These are phyloP conservation scores for Chiua virens DNA, from an alignment of 768 basidiomycete species.

Conservation along the genomic window DNA sequence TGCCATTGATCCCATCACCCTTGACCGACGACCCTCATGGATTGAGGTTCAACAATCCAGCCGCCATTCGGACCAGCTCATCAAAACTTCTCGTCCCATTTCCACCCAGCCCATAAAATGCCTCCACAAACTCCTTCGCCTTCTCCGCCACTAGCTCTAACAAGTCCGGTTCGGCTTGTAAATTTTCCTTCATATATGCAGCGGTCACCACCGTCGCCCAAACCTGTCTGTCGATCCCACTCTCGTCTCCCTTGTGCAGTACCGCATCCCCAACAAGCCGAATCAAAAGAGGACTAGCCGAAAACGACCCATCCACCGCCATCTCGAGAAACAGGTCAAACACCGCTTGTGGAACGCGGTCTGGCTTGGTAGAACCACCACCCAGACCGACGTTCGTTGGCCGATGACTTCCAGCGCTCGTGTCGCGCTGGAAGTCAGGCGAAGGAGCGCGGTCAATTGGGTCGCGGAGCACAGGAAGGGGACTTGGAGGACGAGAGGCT, in stretches of 20 bases:
- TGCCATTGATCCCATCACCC: too few relatives aligned
- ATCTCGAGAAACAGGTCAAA: slow-evolving; percentile 41
- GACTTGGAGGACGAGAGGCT: slow-evolving; percentile 20
- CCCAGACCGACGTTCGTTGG: neutral
- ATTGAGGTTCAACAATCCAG: slow-evolving; percentile 1
- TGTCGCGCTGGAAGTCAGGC: slow-evolving; percentile 25
- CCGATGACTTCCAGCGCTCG: neutral
- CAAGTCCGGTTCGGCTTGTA: slow-evolving; percentile 39
- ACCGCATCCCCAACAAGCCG: slow-evolving; percentile 38
- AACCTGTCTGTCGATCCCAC: slow-evolving; percentile 33
- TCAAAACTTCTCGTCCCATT: slow-evolving; percentile 11
- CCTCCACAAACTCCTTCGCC: slow-evolving; percentile 39
- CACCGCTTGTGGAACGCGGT: slow-evolving; percentile 27
- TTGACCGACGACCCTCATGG: too few relatives aligned
- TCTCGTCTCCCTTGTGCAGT: slow-evolving; percentile 30
- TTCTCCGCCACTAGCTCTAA: slow-evolving; percentile 44
- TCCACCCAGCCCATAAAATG: neutral
- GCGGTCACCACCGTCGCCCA: slow-evolving; percentile 53
- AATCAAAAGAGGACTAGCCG: slow-evolving; percentile 28
- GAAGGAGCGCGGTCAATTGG: slow-evolving; percentile 32
- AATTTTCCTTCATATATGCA: slow-evolving; percentile 43
- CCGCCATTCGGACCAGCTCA: slow-evolving; percentile 18
- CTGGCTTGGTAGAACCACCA: neutral
- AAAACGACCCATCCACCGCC: slow-evolving; percentile 51
- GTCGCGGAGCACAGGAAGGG: slow-evolving; percentile 26